phyloP scores from a whole-genome alignment of 371 early-diverging fungal genomes.

The Mortierella sp. region DNA sequence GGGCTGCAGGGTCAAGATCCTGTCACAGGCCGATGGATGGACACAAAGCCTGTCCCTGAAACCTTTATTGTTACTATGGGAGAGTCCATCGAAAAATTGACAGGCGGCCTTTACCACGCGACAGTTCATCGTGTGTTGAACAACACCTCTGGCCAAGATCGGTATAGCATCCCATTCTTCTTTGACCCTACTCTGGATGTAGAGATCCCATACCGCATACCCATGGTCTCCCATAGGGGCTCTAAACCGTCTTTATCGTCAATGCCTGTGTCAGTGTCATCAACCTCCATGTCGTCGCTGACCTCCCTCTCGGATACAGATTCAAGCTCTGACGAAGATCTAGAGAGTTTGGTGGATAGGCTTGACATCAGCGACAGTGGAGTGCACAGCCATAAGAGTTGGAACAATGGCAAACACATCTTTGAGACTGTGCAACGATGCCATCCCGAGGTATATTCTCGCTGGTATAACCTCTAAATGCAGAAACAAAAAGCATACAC shows the following conservation, averaged over 20 bases:
- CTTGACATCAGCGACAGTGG: slow-evolving; percentile 53
- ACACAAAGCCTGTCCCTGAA: slow-evolving; percentile 67
- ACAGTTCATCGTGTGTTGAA: slow-evolving; percentile 76
- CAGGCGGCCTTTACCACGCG: slow-evolving; percentile 64
- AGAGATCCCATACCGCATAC: slow-evolving; percentile 49
- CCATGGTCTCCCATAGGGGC: neutral
- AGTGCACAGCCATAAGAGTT: neutral
- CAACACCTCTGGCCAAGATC: slow-evolving; percentile 62
- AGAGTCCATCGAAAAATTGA: slow-evolving; percentile 70
- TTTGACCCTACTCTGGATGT: slow-evolving; percentile 59
- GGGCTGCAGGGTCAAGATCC: slow-evolving; percentile 76
- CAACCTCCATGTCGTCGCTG: neutral
- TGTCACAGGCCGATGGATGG: slow-evolving; percentile 69
- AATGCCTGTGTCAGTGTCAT: neutral
- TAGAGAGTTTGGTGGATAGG: slow-evolving; percentile 12
- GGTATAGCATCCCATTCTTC: slow-evolving; percentile 69
- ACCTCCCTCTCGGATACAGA: slow-evolving; percentile 9
- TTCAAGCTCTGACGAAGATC: slow-evolving; percentile 16
- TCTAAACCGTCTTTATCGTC: neutral
- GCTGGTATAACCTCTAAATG: slow-evolving; percentile 29
- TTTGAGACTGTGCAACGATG: slow-evolving; percentile 49
- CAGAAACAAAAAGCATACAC: neutral
- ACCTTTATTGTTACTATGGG: slow-evolving; percentile 79
- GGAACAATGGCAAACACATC: slow-evolving; percentile 51
- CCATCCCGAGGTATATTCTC: slow-evolving; percentile 47